Evolutionary conservation across 2,329 filamentous ascomycete genomes (phyloP).

Genomic region (Domatiomyces globalis): DNA sequence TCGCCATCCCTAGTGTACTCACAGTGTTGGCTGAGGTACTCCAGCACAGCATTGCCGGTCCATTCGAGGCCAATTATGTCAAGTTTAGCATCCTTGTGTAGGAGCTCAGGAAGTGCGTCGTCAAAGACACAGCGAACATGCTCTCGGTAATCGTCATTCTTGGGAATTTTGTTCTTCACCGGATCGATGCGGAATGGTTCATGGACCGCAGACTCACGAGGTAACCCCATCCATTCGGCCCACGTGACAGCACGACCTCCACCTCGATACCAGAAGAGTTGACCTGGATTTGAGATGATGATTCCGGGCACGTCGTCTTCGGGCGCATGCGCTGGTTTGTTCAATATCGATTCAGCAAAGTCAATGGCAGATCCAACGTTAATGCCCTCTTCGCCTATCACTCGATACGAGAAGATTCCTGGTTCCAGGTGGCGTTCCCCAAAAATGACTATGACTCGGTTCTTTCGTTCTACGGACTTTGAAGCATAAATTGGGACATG

Average conservation of each 20-base stretch:
- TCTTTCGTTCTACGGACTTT: conserved; percentile 39
- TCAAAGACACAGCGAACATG: conserved; percentile 59
- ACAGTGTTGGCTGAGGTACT: conserved; percentile 44
- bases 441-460: conserved; percentile 58
- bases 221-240: conserved; percentile 42
- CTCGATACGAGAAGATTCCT: conserved; percentile 58
- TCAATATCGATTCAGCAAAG: conserved; percentile 40
- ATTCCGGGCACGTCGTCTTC: conserved; percentile 36
- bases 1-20: conserved; percentile 24
- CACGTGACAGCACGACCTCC: conserved; percentile 46
- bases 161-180: conserved; percentile 46
- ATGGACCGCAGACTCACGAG: conserved; percentile 50
- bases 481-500: conserved; percentile 58
- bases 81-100: conserved; percentile 39
- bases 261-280: conserved; percentile 61
- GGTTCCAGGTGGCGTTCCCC: conserved; percentile 60
- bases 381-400: conserved; percentile 51
- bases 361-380: conserved; percentile 55
- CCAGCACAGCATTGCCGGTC: conserved; percentile 44
- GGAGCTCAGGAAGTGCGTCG: conserved; percentile 38
- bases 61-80: conserved; percentile 60
- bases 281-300: conserved; percentile 63
- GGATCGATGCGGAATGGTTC: conserved; percentile 38
- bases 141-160: conserved; percentile 41
- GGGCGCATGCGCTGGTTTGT: conserved; percentile 26